These are phyloP conservation scores for Kitagawia praeruptora DNA, from an alignment of 129 eudicot species.

Conservation along the genomic window DNA sequence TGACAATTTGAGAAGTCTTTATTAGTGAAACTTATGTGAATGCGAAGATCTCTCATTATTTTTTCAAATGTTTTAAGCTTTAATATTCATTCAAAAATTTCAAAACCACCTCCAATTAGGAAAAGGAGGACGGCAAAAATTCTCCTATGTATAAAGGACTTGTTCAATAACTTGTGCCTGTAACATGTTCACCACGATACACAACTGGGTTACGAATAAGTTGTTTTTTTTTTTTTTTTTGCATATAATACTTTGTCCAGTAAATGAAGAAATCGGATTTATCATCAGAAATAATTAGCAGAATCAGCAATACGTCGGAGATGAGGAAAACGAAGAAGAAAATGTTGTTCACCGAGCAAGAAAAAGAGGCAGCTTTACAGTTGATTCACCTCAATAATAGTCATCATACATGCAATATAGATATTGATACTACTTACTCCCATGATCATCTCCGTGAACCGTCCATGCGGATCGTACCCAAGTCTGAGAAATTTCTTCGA, in stretches of 20 bases:
- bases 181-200: not conserved
- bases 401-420: not conserved
- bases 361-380: not conserved
- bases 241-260: not conserved
- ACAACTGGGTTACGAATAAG: not conserved
- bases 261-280: not conserved
- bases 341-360: not conserved
- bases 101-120: too few relatives aligned
- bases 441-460: not conserved
- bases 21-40: too few relatives aligned
- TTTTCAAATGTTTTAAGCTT: too few relatives aligned
- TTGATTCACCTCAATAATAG: not conserved
- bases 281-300: not conserved
- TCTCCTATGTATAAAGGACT: too few relatives aligned
- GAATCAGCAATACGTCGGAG: not conserved
- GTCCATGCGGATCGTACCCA: not conserved
- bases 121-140: too few relatives aligned
- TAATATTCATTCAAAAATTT: too few relatives aligned
- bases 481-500: not conserved
- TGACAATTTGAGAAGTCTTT: too few relatives aligned
- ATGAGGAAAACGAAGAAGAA: not conserved
- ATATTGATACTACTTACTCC: too few relatives aligned
- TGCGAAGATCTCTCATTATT: too few relatives aligned
- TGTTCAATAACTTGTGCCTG: too few relatives aligned
- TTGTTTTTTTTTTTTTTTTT: too few relatives aligned